Evolutionary conservation across 176 grass and related monocot species (phyloP).

Genomic region (Poa pratensis): DNA sequence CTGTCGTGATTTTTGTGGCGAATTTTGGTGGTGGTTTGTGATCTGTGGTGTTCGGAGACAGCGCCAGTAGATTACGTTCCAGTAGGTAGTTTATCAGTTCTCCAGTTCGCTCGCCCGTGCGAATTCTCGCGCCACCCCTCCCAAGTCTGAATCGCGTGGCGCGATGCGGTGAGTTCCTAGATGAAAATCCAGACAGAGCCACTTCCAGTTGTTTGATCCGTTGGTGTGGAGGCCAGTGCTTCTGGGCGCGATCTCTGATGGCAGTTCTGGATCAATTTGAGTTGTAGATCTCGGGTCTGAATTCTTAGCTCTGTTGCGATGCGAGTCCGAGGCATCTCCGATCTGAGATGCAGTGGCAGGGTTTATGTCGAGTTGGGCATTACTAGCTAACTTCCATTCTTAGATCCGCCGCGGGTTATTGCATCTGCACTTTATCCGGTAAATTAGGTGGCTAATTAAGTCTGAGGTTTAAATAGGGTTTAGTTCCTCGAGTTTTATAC

Average conservation of each 20-base stretch:
- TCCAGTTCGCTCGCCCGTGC: background rate
- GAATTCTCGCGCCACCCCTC: background rate
- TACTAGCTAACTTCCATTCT: background rate
- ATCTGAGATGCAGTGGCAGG: background rate
- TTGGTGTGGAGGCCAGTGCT: background rate
- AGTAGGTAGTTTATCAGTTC: no score
- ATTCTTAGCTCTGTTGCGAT: background rate
- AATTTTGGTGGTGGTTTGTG: background rate
- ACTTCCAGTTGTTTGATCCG: background rate
- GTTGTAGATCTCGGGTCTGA: conserved; percentile 20
- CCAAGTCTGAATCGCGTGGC: background rate
- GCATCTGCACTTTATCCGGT: background rate
- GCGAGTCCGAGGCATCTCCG: background rate
- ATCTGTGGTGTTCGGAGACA: background rate
- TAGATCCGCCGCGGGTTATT: conserved; percentile 14
- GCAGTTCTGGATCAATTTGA: background rate
- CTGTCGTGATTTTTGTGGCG: background rate
- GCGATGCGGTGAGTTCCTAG: background rate
- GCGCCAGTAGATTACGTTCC: background rate
- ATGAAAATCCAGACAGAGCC: no score
- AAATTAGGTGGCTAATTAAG: background rate
- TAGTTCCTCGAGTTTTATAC: background rate
- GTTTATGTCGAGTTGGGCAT: background rate
- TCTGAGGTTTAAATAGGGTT: conserved; percentile 44
- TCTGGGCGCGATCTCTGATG: background rate